phyloP scores from a whole-genome alignment of 495 filamentous ascomycete species.

The Hypoxylon fuscum region DNA sequence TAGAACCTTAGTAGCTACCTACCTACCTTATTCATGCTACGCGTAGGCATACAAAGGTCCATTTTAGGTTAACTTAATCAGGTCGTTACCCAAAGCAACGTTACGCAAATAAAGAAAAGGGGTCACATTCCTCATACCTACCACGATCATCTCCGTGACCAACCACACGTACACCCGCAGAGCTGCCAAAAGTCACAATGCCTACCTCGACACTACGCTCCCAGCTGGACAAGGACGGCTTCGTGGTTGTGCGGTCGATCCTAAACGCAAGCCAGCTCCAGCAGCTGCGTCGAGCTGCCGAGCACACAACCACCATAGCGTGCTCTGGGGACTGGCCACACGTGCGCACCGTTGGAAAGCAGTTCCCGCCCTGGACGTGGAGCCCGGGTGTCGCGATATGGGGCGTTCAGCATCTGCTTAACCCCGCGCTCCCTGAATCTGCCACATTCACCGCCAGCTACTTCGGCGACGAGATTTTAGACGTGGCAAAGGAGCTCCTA shows the following conservation, averaged over 20 bases:
- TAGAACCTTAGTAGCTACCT: not conserved
- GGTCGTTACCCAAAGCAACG: constrained; percentile 10
- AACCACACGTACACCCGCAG: not conserved
- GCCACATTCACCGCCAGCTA: constrained; percentile 68
- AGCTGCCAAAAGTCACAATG: constrained; percentile 14
- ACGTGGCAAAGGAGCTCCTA: constrained; percentile 65
- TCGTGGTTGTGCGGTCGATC: constrained; percentile 49
- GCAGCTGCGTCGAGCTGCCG: constrained; percentile 63
- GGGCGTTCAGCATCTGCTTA: constrained; percentile 85
- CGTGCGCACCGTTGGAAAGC: constrained; percentile 83
- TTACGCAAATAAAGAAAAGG: constrained; percentile 21
- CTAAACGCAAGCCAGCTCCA: constrained; percentile 41
- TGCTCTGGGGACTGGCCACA: constrained; percentile 74
- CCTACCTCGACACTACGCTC: constrained; percentile 39
- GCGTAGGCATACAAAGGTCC: constrained; percentile 13
- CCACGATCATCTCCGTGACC: not conserved
- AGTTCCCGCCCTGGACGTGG: constrained; percentile 79
- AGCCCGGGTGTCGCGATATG: constrained; percentile 72
- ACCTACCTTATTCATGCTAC: too few species aligned
- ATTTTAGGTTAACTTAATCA: constrained; percentile 1
- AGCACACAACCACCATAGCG: constrained; percentile 63
- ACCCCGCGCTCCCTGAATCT: constrained; percentile 69
- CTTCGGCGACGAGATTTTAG: constrained; percentile 68
- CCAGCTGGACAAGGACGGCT: constrained; percentile 47
- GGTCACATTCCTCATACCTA: constrained; percentile 5